Evolutionary conservation across 192 early-diverging fungal genomes (phyloP).

Genomic region (Geranomyces variabilis): DNA sequence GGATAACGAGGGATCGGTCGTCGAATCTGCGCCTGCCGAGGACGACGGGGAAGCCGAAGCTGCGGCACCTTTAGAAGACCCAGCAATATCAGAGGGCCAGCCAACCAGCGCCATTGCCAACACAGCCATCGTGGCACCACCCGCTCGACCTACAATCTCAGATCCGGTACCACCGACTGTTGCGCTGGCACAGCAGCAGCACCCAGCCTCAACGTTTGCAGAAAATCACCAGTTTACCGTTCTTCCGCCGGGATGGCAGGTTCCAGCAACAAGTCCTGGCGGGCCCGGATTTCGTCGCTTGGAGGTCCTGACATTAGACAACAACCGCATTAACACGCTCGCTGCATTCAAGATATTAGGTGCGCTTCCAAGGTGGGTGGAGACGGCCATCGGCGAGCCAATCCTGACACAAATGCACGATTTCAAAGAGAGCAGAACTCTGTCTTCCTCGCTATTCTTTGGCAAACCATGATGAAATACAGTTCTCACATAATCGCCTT

Average conservation of each 20-base stretch:
- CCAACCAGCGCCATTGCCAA: too few relatives aligned
- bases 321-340: slow-evolving; percentile 39
- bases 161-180: too few relatives aligned
- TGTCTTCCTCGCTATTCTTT: too few relatives aligned
- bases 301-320: slow-evolving; percentile 46
- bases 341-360: slow-evolving; percentile 43
- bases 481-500: neutral
- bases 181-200: too few relatives aligned
- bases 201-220: too few relatives aligned
- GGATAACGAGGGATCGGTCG: slow-evolving; percentile 24
- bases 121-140: too few relatives aligned
- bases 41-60: neutral
- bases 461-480: too few relatives aligned
- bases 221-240: too few relatives aligned
- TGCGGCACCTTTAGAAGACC: neutral
- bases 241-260: neutral
- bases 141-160: too few relatives aligned
- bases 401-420: slow-evolving; percentile 1
- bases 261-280: neutral
- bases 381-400: neutral
- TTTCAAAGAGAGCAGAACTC: neutral
- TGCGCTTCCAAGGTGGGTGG: slow-evolving; percentile 45
- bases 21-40: neutral
- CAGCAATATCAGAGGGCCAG: too few relatives aligned
- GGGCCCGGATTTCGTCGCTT: slow-evolving; percentile 46